Percentiles rank a stretch among this genome's conserved stretches.
phyloP scores from a whole-genome alignment of 805 yeast species.

The Monosporozyma aerobia region DNA sequence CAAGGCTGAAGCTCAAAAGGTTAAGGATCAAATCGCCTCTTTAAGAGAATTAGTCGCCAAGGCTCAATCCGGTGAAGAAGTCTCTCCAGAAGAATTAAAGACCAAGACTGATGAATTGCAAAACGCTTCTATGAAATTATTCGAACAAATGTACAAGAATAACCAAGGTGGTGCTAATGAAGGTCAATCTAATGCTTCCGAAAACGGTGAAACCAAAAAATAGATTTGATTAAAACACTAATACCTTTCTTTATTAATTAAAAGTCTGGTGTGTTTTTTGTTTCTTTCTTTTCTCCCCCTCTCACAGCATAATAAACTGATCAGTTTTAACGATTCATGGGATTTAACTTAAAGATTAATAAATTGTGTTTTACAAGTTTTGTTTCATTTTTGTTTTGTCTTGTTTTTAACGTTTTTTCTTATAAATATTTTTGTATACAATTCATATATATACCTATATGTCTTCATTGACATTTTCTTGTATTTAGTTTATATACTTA shows the following conservation, averaged over 20 bases:
- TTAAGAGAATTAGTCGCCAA: conserved; percentile 59
- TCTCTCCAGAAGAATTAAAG: conserved; percentile 51
- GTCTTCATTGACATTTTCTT: conserved; percentile 1
- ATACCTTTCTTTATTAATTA: neutral
- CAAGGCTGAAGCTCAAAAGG: conserved; percentile 38
- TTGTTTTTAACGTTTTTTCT: neutral
- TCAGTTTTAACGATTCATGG: neutral
- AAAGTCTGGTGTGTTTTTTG: neutral
- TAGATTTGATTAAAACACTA: neutral
- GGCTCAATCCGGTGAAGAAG: conserved; percentile 53
- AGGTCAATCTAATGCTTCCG: neutral
- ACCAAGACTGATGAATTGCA: conserved; percentile 68
- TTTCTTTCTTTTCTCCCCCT: neutral
- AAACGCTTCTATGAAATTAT: conserved; percentile 63
- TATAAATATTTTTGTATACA: neutral
- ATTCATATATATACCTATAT: conserved; percentile 1
- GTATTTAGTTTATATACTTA: conserved; percentile 2
- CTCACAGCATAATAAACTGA: neutral
- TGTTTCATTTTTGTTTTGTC: neutral
- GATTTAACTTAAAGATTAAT: no score
- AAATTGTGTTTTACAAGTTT: neutral
- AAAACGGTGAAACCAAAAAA: conserved; percentile 11
- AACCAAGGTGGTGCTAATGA: conserved; percentile 4
- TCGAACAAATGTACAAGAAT: conserved; percentile 48
- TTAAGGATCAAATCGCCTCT: conserved; percentile 43